Percentiles rank a stretch among this genome's conserved stretches.
Evolutionary conservation across 345 rosid species (phyloP).

Genomic region (Brassica juncea): DNA sequence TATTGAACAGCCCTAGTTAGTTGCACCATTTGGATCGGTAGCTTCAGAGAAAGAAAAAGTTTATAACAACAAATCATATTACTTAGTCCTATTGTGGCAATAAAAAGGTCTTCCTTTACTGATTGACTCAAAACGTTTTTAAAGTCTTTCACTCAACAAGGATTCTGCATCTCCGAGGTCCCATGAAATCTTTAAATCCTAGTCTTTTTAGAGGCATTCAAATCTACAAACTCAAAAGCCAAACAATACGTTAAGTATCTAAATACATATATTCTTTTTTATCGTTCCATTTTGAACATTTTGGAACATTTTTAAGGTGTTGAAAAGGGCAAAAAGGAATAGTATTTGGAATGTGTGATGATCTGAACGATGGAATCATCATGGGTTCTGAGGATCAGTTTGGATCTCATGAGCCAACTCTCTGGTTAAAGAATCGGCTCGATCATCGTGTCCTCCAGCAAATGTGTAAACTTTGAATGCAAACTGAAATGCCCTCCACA

Average conservation of each 20-base stretch:
- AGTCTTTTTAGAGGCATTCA: slow-evolving; percentile 18
- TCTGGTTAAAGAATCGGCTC: slow-evolving; percentile 70
- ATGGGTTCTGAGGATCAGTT: slow-evolving; percentile 52
- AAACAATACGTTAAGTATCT: slow-evolving; percentile 16
- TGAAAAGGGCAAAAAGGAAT: slow-evolving; percentile 21
- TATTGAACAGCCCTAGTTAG: too few species aligned
- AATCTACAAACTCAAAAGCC: slow-evolving; percentile 24
- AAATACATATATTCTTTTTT: slow-evolving; percentile 20
- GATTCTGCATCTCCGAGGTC: slow-evolving; percentile 26
- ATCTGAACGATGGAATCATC: slow-evolving; percentile 10
- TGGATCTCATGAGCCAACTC: slow-evolving; percentile 85
- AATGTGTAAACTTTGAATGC: slow-evolving; percentile 80
- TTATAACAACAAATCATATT: slow-evolving; percentile 31
- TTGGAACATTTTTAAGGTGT: slow-evolving; percentile 9
- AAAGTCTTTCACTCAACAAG: slow-evolving; percentile 19
- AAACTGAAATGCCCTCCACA: slow-evolving; percentile 90
- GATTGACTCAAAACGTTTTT: slow-evolving; percentile 8
- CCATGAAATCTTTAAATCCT: slow-evolving; percentile 30
- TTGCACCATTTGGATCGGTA: not conserved
- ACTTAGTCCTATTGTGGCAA: slow-evolving; percentile 16
- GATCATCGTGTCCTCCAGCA: slow-evolving; percentile 88
- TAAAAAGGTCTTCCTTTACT: slow-evolving; percentile 12
- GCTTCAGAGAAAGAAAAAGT: not conserved
- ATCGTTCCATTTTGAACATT: not conserved
- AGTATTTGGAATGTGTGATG: not conserved